These are phyloP conservation scores for Coemansia sp. DNA, from an alignment of 192 early-diverging fungal genomes.

Conservation along the genomic window DNA sequence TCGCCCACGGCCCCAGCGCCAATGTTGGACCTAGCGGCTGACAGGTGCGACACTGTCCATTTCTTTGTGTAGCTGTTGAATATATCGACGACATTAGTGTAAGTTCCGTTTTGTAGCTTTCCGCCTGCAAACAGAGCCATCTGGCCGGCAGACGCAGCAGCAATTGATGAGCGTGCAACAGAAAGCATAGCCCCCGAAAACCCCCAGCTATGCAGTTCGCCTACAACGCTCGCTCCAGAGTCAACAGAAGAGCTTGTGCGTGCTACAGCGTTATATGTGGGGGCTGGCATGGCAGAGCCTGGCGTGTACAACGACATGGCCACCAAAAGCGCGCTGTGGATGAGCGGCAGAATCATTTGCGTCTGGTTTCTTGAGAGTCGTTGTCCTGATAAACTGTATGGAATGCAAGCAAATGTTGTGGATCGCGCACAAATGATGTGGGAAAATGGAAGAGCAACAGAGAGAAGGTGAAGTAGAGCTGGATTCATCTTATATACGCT, in stretches of 20 bases:
- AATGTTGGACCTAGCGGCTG: constrained; percentile 32
- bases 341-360: background rate
- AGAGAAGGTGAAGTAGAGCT: no score
- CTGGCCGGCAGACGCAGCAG: constrained; percentile 35
- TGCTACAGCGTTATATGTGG: background rate
- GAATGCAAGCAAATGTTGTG: no score
- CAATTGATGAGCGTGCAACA: constrained; percentile 37
- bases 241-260: background rate
- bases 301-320: background rate
- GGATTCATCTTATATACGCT: no score
- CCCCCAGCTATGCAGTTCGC: constrained; percentile 24
- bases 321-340: background rate
- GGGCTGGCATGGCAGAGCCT: constrained; percentile 5
- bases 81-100: constrained; percentile 49
- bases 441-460: no score
- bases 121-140: constrained; percentile 55
- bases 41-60: constrained; percentile 42
- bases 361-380: background rate
- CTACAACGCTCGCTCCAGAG: constrained; percentile 7
- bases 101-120: constrained; percentile 32
- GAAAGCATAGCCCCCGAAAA: constrained; percentile 43
- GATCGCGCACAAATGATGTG: no score
- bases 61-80: constrained; percentile 30
- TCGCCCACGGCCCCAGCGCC: constrained; percentile 40
- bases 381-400: background rate